Evolutionary conservation across 805 yeast species (phyloP), one percentile per base, ranked within the genome.

Genomic region (Metschnikowia colocasiae): DNA sequence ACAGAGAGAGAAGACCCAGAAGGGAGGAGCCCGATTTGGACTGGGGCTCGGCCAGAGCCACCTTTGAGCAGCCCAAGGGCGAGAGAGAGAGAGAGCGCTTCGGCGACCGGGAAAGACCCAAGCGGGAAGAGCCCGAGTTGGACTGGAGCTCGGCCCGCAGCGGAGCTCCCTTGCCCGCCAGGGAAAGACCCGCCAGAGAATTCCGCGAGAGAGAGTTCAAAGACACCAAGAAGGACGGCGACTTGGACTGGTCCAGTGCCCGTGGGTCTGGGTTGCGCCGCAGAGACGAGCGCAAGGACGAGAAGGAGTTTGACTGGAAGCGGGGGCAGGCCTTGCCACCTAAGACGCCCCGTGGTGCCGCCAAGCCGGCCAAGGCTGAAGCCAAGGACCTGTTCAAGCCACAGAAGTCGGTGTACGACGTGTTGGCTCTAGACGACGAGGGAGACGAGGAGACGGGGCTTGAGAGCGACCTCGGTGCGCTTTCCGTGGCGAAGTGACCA

Each of bases 121-220:
- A 58, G 53, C 60, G 68, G 46, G 68, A 70, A 45, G 74, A 71
- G 52, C 63, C 72, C 31, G 74, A 70, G 30, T 61, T 74, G 30
- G 75, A 71, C 57, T 71, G 76, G 76, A 61, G 69, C 36, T 38
- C 65, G 58, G 76, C 71, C 56, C 71, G 65, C 57, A 52, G 59
- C 30, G 53, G 56, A 31, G 60, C 57, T 6, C 51, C 63, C 1
- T 65, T 69, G 59, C 71, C 72, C 30, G 66, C 69, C 44, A 60
- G 69, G 53, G 68, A 67, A 52, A 62, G 65, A 54, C 43, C 27
- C 13, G 35, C 9, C 18, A 19, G 22, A 22, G 48, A 46, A 18
- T 35, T 35, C 39, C 15, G 27, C 10, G 39, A 35, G 23, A 4
- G 37, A 0, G 37, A 33, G 30, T 32, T 40, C 32, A 40, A 48